Conservation (phyloP, 306 rosid species). For the Inga leiocalycina region DNA sequence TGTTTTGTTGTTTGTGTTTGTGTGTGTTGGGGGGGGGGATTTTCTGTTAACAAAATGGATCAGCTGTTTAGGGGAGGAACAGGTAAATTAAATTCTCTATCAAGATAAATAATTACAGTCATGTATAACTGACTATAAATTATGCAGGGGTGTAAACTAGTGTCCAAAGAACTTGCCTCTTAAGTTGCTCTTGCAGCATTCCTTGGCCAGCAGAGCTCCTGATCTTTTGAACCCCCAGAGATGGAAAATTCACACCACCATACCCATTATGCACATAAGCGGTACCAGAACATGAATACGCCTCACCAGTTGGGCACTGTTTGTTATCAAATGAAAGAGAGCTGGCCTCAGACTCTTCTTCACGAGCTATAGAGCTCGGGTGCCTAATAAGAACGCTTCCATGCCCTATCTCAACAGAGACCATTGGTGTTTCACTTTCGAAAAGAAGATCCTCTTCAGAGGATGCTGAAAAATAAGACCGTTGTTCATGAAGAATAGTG, state of each 20-base stretch:
- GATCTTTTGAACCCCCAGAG: conserved; percentile 53
- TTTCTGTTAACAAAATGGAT: not conserved
- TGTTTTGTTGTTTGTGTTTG: no score
- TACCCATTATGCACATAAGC: conserved; percentile 43
- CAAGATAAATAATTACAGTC: conserved; percentile 22
- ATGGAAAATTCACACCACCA: conserved; percentile 41
- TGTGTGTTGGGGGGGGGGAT: not conserved
- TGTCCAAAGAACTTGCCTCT: conserved; percentile 55
- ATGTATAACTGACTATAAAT: conserved; percentile 1
- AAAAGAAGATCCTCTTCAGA: conserved; percentile 94
- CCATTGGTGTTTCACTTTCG: conserved; percentile 90
- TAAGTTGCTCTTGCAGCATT: conserved; percentile 60
- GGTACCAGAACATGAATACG: conserved; percentile 60
- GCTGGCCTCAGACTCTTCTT: conserved; percentile 99
- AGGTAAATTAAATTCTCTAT: conserved; percentile 10
- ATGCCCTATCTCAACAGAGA: conserved; percentile 98
- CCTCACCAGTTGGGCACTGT: conserved; percentile 58
- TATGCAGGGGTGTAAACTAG: conserved; percentile 20
- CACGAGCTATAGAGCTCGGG: conserved; percentile 80
- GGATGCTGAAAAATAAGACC: conserved; percentile 80
- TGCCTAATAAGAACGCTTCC: conserved; percentile 96
- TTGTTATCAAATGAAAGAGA: conserved; percentile 85
- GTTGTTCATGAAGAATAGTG: conserved; percentile 91
- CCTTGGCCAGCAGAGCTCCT: conserved; percentile 53
- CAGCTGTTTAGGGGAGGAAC: conserved; percentile 17